Evolutionary conservation across 345 rosid genomes (phyloP), one percentile per base, ranked within the genome.

Genomic region (Arabis hirsuta): DNA sequence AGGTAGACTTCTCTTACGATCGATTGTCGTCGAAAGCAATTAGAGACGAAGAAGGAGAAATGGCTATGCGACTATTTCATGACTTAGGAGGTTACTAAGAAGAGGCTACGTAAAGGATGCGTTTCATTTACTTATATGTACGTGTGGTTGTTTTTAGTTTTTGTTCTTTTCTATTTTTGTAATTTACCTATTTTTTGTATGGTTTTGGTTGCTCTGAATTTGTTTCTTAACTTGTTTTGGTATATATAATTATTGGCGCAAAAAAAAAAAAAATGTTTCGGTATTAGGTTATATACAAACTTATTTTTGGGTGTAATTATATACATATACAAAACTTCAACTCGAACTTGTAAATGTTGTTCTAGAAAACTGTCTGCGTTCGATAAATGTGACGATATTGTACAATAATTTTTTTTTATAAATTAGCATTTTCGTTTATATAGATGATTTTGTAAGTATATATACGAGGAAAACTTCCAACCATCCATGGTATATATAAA

Each of bases 1-100:
- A 62, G 45, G 74, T 68, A 69, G 79, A 76, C 74, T 27, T 62
- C 79, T 69, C 74, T 46, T 45, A 45, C 39, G 54, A 22, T 62
- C 34, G 47, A 62, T 74, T 46, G 42, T 67, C 12, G 62, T 67
- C 55, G 24, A 62, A 52, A 53, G 70, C 44, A 62, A 75, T 67
- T 14, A 31, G 50, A 67, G 67, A 59, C 41, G 36, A 61, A 55
- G 26, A 62, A 29, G 39, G 26, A 62, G 52, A 68, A 47, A 76
- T 4, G 31, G 63, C 4, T 44, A 32, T 55, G 57, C 31, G 60
- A 62, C 74, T 76, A 76, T 76, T 69, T 76, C 79, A 76, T 69
- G 74, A 54, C 65, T 46, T 62, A 44, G 59, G 65, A 55, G 70
- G 65, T 55, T 76, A 69, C 54, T 44, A 52, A 67, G 67, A 57